Base-by-base conservation (phyloP, 768 basidiomycete genomes). In the Tulasnella sp. region DNA sequence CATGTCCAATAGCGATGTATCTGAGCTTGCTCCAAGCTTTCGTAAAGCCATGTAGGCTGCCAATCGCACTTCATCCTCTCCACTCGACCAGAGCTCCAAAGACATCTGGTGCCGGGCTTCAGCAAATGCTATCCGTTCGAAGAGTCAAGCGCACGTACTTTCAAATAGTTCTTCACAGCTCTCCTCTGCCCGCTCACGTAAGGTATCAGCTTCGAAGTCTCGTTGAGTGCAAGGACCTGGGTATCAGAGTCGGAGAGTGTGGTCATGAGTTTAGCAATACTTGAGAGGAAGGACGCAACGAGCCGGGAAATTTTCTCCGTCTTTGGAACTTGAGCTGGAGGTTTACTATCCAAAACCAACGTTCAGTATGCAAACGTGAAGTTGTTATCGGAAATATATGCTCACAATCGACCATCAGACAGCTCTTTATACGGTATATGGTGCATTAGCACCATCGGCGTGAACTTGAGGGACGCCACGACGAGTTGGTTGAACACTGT, bases 401-500 rank as follows among this genome's bases (percentile, higher is more conserved):
- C 92, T 65, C 77, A 96, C 95, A 91, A 90, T 85, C 90, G 92
- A 68, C 95, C 97, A 76, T 88, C 88, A 0, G 88, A 78, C 32
- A 89, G 84, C 1, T 86, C 88, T 81, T 94, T 96, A 82, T 88
- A 94, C 0, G 96, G 95, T 40, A 91, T 83, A 76, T 98, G 95
- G 77, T 95, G 89, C 65, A 86, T 84, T 19, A 99, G 84, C 8
- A 98, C 85, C 44, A 98, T 85, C 1, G 97, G 95, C 0, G 95
- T 95, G 80, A 92, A 99, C 77, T 87, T 88, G 34, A 99, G 83
- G 1, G 94, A 82, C 0, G 95, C 96, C 12, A 86, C 86, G 59
- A 99, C 83, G 26, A 98, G 85, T 81, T 98, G 97, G 82, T 90
- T 90, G 82, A 95, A 98, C n/a, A 98, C 95, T 96, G 73, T 0